Conservation (phyloP, 345 rosid genomes). For the Physaria fendleri region DNA sequence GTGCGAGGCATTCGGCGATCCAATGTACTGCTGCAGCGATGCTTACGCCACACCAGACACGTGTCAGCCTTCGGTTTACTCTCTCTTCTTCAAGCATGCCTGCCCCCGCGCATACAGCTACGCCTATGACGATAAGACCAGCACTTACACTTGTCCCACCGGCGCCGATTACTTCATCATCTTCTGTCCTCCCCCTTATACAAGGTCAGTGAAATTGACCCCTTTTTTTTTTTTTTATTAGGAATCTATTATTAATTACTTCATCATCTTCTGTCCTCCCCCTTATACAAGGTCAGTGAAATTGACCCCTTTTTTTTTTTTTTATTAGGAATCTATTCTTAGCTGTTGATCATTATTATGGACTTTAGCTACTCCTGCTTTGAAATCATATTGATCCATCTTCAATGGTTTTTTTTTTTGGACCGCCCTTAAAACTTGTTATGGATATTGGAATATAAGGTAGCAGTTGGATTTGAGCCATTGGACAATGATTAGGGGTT, state of each 20-base stretch:
- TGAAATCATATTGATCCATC: no score
- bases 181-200: slow-evolving; percentile 84
- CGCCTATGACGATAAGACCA: slow-evolving; percentile 83
- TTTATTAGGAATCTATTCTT: neutral
- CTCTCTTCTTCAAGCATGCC: slow-evolving; percentile 65
- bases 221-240: no score
- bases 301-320: slow-evolving; percentile 4
- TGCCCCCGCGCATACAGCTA: slow-evolving; percentile 94
- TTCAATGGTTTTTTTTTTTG: no score
- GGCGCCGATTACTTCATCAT: slow-evolving; percentile 58
- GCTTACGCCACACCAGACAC: slow-evolving; percentile 72
- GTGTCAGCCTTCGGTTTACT: slow-evolving; percentile 59
- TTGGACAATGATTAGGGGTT: neutral
- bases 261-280: no score
- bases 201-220: slow-evolving; percentile 49
- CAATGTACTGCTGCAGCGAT: slow-evolving; percentile 66
- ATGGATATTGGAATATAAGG: no score
- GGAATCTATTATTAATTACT: neutral
- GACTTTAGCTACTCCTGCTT: no score
- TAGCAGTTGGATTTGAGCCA: neutral
- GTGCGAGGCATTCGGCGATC: slow-evolving; percentile 79
- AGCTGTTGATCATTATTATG: neutral
- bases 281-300: slow-evolving; percentile 66
- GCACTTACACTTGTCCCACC: slow-evolving; percentile 74
- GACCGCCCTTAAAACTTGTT: no score